Evolutionary conservation across 2,329 filamentous ascomycete genomes (phyloP).

Genomic region (Neofusicoccum ribis): DNA sequence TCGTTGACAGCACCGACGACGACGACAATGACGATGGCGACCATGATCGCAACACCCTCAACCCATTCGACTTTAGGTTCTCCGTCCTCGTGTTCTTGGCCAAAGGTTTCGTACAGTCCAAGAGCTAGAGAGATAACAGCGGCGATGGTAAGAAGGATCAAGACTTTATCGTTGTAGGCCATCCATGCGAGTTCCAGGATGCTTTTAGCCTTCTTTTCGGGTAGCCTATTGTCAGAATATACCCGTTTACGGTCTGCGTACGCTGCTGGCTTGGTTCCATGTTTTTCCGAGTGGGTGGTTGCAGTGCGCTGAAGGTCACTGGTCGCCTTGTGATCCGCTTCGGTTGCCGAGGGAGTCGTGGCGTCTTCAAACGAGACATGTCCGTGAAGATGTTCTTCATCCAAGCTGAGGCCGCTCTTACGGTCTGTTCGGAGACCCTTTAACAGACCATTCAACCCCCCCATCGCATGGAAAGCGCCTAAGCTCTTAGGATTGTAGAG

Average conservation of each 20-base stretch:
- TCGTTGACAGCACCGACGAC: conserved; percentile 77
- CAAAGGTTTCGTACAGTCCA: conserved; percentile 67
- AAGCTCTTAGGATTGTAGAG: conserved; percentile 54
- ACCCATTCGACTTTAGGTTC: conserved; percentile 70
- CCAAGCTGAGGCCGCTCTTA: conserved; percentile 50
- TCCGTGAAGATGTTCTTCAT: conserved; percentile 51
- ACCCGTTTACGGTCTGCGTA: conserved; percentile 61
- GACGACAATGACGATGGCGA: conserved; percentile 74
- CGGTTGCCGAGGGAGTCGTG: conserved; percentile 35
- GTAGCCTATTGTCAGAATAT: conserved; percentile 62
- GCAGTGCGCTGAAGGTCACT: conserved; percentile 21
- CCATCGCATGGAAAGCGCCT: conserved; percentile 52
- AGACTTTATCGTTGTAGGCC: conserved; percentile 72
- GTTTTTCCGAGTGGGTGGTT: conserved; percentile 20
- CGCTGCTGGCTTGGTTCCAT: conserved; percentile 22
- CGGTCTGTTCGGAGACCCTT: conserved; percentile 53
- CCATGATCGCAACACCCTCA: conserved; percentile 76
- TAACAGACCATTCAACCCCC: conserved; percentile 56
- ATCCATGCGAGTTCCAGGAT: conserved; percentile 65
- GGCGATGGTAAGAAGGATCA: conserved; percentile 68
- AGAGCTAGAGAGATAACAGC: conserved; percentile 68
- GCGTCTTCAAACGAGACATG: conserved; percentile 53
- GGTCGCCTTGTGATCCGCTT: not conserved
- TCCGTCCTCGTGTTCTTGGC: conserved; percentile 44
- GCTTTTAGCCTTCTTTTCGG: conserved; percentile 63